phyloP scores from a whole-genome alignment of 805 yeast genomes.

The Ogataea haglerorum region DNA sequence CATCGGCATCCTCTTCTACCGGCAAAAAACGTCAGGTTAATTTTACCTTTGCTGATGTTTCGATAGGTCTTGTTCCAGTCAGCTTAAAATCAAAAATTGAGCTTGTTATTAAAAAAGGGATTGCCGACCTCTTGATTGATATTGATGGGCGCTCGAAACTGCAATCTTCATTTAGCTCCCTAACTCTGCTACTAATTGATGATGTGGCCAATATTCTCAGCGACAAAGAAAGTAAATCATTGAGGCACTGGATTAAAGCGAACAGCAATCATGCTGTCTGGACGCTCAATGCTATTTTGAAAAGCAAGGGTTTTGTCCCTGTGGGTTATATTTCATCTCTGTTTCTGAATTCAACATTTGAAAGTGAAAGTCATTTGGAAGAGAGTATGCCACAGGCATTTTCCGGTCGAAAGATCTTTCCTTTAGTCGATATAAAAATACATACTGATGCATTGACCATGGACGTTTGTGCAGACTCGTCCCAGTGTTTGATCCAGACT shows the following conservation, averaged over 20 bases:
- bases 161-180: conserved; percentile 43
- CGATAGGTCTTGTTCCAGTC: conserved; percentile 63
- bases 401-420: conserved; percentile 13
- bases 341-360: conserved; percentile 31
- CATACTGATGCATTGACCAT: conserved; percentile 46
- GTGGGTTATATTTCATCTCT: conserved; percentile 46
- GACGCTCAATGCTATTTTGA: conserved; percentile 41
- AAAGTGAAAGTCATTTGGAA: conserved; percentile 12
- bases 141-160: conserved; percentile 21
- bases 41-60: conserved; percentile 46
- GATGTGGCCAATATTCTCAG: conserved; percentile 42
- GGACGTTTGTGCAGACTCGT: conserved; percentile 80
- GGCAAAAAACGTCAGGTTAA: conserved; percentile 16
- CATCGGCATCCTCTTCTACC: not conserved
- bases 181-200: conserved; percentile 60
- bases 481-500: conserved; percentile 65
- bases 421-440: conserved; percentile 43
- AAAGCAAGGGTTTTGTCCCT: conserved; percentile 48
- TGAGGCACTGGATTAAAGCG: conserved; percentile 24
- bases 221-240: conserved; percentile 25
- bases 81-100: conserved; percentile 52
- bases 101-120: conserved; percentile 52
- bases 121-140: conserved; percentile 42
- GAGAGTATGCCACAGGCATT: conserved; percentile 5
- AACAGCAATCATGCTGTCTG: conserved; percentile 27